A percentile compares a stretch with the other conserved stretches of the same genome.
These are phyloP conservation scores for Termitomyces sp. DNA, from an alignment of 768 basidiomycete genomes.

Conservation along the genomic window DNA sequence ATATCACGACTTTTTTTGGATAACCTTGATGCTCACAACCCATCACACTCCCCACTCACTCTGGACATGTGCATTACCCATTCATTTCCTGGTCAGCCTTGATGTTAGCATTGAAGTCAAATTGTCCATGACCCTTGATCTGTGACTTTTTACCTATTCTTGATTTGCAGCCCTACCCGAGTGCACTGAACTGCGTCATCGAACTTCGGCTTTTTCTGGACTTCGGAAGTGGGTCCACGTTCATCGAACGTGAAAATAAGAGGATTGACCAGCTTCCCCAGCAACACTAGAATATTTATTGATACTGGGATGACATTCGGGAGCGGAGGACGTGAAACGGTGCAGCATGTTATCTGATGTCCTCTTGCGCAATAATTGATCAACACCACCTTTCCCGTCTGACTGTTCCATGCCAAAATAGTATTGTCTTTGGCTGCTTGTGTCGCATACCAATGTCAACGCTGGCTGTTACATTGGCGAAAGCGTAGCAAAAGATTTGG, in stretches of 20 bases:
- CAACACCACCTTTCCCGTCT: no score
- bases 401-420: no score
- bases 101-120: no score
- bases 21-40: neutral
- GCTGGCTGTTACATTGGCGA: neutral
- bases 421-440: neutral
- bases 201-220: neutral
- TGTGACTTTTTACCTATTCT: neutral
- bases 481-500: no score
- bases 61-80: no score
- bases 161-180: neutral
- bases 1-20: neutral
- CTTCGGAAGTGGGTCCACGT: no score
- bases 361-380: neutral
- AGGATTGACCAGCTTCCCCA: no score
- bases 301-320: no score
- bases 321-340: no score
- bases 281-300: neutral
- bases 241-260: no score
- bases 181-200: neutral
- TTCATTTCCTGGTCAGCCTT: no score
- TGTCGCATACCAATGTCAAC: neutral
- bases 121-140: neutral
- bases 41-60: no score
- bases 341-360: neutral